These are phyloP conservation scores for Penicillium sp. DNA, from an alignment of 2,329 filamentous ascomycete genomes.

Conservation along the genomic window DNA sequence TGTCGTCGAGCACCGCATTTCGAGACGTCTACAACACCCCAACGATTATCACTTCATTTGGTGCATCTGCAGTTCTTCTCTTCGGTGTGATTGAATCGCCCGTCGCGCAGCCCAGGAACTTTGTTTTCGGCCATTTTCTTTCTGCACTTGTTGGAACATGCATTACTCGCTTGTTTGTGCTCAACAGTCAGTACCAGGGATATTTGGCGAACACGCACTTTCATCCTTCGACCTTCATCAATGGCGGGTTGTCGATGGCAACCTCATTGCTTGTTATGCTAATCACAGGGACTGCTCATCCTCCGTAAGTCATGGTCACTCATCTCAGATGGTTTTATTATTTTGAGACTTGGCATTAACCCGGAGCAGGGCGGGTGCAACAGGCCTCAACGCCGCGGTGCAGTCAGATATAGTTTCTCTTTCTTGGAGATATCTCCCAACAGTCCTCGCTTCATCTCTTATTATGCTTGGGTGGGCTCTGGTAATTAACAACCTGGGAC, in stretches of 20 bases:
- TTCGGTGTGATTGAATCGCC: slow-evolving; percentile 40
- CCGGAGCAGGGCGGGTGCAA: slow-evolving; percentile 32
- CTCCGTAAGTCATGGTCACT: slow-evolving; percentile 22
- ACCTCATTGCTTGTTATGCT: slow-evolving; percentile 38
- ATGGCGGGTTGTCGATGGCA: slow-evolving; percentile 38
- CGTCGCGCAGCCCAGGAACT: slow-evolving; percentile 38
- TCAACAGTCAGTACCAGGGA: slow-evolving; percentile 36
- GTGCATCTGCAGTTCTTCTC: slow-evolving; percentile 39
- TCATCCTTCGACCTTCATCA: slow-evolving; percentile 29
- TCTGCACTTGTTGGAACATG: slow-evolving; percentile 37
- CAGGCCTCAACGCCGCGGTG: slow-evolving; percentile 37
- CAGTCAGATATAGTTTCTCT: slow-evolving; percentile 33
- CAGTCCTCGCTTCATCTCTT: slow-evolving; percentile 36
- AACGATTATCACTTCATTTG: slow-evolving; percentile 12
- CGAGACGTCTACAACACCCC: not conserved
- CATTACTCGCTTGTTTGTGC: slow-evolving; percentile 38
- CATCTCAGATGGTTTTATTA: too few relatives aligned
- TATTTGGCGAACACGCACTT: slow-evolving; percentile 14
- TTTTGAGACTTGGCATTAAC: too few relatives aligned
- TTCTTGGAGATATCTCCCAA: slow-evolving; percentile 40
- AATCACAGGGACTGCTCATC: slow-evolving; percentile 39
- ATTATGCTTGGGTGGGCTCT: slow-evolving; percentile 35
- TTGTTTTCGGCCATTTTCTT: slow-evolving; percentile 41
- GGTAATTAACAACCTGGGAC: slow-evolving; percentile 39
- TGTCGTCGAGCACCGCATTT: not conserved